These are phyloP conservation scores for Rhamnella rubrinervis DNA, from an alignment of 331 rosid genomes.

Conservation along the genomic window DNA sequence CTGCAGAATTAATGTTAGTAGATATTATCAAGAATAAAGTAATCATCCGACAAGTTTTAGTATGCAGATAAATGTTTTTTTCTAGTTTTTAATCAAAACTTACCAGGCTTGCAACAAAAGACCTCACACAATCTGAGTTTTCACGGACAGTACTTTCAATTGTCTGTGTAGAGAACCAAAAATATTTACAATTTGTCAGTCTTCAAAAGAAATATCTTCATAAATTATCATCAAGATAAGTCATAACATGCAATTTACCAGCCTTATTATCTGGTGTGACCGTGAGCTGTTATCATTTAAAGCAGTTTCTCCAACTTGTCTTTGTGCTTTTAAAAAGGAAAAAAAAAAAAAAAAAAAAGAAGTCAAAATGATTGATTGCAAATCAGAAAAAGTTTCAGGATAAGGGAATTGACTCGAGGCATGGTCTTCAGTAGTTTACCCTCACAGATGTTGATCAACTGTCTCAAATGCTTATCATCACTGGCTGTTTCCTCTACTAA, in stretches of 20 bases:
- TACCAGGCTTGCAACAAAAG: conserved; percentile 98
- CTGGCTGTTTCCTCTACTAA: conserved; percentile 88
- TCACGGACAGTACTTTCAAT: conserved; percentile 90
- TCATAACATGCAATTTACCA: conserved; percentile 49
- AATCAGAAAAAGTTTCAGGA: neutral
- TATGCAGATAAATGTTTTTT: neutral
- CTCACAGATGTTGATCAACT: conserved; percentile 86
- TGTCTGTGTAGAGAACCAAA: conserved; percentile 51
- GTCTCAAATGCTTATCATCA: conserved; percentile 86
- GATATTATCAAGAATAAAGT: conserved; percentile 4
- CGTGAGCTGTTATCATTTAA: conserved; percentile 92
- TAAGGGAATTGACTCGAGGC: conserved; percentile 9
- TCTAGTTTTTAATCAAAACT: conserved; percentile 2
- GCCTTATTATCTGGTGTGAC: conserved; percentile 95
- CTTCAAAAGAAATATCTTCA: conserved; percentile 7
- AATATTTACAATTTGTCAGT: conserved; percentile 8
- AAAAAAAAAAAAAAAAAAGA: conserved; percentile 16
- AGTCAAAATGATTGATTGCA: neutral
- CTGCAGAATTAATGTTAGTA: conserved; percentile 38
- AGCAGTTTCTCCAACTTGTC: conserved; percentile 99
- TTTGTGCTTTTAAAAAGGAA: conserved; percentile 57
- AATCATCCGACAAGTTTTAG: conserved; percentile 5
- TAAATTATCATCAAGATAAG: conserved; percentile 16
- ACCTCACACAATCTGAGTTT: conserved; percentile 78
- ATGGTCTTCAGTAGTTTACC: conserved; percentile 42